Conservation (phyloP, 148 eudicot genomes). For the Dianthus caryophyllus region DNA sequence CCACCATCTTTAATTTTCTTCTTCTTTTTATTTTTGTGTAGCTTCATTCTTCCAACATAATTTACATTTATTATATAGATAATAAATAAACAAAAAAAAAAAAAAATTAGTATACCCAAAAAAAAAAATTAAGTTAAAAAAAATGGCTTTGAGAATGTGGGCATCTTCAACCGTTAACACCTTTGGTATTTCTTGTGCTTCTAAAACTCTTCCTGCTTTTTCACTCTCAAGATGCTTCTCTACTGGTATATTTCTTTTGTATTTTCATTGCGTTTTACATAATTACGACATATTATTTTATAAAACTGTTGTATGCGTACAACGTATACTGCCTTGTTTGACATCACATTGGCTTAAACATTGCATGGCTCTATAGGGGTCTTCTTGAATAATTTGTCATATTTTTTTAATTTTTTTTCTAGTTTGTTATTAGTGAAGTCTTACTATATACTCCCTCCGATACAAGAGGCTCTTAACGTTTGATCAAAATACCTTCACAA, state of each 20-base stretch:
- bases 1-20: no score
- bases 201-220: conserved; percentile 45
- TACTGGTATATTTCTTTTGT: conserved; percentile 42
- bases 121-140: background rate
- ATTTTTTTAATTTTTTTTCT: no score
- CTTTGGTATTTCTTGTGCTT: conserved; percentile 54
- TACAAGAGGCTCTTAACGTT: no score
- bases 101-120: background rate
- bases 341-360: no score
- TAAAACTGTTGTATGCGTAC: no score
- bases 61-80: background rate
- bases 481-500: no score
- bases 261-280: background rate
- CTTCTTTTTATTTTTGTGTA: background rate
- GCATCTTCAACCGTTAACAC: conserved; percentile 81
- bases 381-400: no score
- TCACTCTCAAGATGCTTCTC: conserved; percentile 79
- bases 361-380: no score
- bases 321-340: no score
- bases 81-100: background rate
- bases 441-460: no score
- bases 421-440: no score
- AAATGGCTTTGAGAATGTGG: conserved; percentile 87
- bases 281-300: background rate
- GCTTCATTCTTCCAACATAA: conserved; percentile 10